phyloP scores from a whole-genome alignment of 192 early-diverging fungal genomes.

The Mortierella alpina region DNA sequence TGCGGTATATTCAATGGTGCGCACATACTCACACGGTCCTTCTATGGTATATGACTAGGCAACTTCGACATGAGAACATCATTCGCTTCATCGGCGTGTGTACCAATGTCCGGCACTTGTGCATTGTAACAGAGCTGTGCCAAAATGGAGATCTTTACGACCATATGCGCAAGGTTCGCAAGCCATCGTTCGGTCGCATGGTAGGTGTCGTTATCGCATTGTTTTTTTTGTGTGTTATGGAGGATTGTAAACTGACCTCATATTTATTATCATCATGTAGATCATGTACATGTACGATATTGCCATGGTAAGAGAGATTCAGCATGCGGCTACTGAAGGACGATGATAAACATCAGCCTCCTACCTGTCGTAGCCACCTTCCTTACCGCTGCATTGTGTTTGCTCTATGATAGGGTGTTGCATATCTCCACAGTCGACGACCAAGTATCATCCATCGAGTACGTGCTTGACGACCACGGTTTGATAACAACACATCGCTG shows the following conservation, averaged over 20 bases:
- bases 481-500: neutral
- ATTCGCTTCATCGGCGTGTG: conserved; percentile 79
- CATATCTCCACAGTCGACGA: conserved; percentile 77
- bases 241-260: neutral
- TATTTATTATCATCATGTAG: conserved; percentile 16
- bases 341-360: neutral
- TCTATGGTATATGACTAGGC: conserved; percentile 49
- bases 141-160: conserved; percentile 81
- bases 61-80: conserved; percentile 81
- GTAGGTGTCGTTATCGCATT: conserved; percentile 11
- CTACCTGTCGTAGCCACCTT: no score
- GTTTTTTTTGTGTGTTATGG: neutral
- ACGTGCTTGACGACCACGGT: conserved; percentile 9
- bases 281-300: conserved; percentile 85
- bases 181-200: conserved; percentile 72
- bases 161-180: conserved; percentile 71
- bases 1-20: no score
- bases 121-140: conserved; percentile 81
- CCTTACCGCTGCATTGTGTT: no score
- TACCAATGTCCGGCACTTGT: conserved; percentile 71
- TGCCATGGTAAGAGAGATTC: conserved; percentile 54
- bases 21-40: neutral
- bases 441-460: conserved; percentile 80
- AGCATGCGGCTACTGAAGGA: neutral
- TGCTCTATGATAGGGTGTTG: conserved; percentile 53